phyloP scores from a whole-genome alignment of 805 yeast genomes.

The Candida michaelii region DNA sequence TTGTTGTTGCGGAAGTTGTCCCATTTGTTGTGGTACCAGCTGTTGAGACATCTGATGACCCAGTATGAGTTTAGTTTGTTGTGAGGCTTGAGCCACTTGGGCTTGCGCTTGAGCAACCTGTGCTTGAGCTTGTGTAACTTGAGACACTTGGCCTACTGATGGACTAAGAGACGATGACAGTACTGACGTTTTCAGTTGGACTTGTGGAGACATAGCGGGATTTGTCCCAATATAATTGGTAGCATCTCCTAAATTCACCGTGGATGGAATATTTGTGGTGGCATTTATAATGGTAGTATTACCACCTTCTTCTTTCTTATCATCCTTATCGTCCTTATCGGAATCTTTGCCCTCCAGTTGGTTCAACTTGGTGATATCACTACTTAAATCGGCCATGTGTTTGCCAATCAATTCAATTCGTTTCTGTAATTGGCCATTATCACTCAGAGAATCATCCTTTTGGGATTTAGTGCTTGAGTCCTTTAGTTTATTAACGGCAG shows the following conservation, averaged over 20 bases:
- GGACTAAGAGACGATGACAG: constrained; percentile 1
- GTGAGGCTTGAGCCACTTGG: constrained; percentile 4
- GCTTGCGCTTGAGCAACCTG: constrained; percentile 8
- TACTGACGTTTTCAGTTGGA: background rate
- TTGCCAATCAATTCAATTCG: constrained; percentile 15
- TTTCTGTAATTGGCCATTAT: constrained; percentile 11
- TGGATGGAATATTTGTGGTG: constrained; percentile 4
- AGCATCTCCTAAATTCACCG: constrained; percentile 3
- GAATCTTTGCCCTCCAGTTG: background rate
- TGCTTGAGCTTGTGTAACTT: constrained; percentile 8
- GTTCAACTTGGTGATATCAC: constrained; percentile 15
- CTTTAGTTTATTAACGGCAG: background rate
- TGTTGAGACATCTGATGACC: background rate
- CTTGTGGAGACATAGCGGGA: background rate
- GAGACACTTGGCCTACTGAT: background rate
- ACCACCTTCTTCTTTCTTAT: background rate
- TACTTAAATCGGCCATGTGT: constrained; percentile 16
- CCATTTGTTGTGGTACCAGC: background rate
- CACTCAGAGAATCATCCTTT: background rate
- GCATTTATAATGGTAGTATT: background rate
- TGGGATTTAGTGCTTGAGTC: constrained; percentile 1
- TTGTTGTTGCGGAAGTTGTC: background rate
- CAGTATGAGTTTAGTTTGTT: background rate
- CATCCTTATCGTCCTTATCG: background rate
- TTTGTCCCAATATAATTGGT: constrained; percentile 1